phyloP scores from a whole-genome alignment of 371 early-diverging fungal genomes.

The Conidiobolus incongruus region DNA sequence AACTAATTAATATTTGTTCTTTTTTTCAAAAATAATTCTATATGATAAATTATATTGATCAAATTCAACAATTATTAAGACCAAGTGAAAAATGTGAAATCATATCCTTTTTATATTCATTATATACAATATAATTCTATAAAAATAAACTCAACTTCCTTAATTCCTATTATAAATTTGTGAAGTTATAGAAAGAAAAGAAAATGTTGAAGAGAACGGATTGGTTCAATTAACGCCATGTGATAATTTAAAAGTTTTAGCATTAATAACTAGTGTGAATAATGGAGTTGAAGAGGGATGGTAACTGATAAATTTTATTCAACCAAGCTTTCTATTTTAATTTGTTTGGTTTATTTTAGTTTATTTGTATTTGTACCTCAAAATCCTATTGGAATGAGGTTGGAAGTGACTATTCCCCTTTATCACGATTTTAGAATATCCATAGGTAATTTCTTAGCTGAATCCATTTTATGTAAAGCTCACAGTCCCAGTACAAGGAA shows the following conservation, averaged over 20 bases:
- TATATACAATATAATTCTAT: not conserved
- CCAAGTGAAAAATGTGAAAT: conserved; percentile 14
- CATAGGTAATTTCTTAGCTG: conserved; percentile 9
- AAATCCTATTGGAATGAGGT: conserved; percentile 8
- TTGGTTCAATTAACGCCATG: not conserved
- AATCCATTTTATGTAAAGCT: conserved; percentile 1
- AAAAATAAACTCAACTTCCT: too few species aligned
- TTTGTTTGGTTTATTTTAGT: conserved; percentile 6
- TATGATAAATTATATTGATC: too few species aligned
- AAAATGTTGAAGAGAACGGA: too few species aligned
- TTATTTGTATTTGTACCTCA: conserved; percentile 15
- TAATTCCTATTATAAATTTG: not conserved
- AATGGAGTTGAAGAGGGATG: not conserved
- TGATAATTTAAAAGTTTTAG: not conserved
- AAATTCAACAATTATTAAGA: conserved; percentile 11
- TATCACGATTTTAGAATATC: conserved; percentile 18
- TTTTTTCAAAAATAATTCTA: too few species aligned
- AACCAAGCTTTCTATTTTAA: not conserved
- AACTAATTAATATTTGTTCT: too few species aligned
- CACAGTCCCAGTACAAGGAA: conserved; percentile 11
- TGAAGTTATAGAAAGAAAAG: too few species aligned
- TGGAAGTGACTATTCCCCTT: conserved; percentile 14
- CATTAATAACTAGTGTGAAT: not conserved
- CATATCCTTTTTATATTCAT: conserved; percentile 11
- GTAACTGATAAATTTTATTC: not conserved